These are phyloP conservation scores for Septoria linicola DNA, from an alignment of 2,329 filamentous ascomycete genomes.

Conservation along the genomic window DNA sequence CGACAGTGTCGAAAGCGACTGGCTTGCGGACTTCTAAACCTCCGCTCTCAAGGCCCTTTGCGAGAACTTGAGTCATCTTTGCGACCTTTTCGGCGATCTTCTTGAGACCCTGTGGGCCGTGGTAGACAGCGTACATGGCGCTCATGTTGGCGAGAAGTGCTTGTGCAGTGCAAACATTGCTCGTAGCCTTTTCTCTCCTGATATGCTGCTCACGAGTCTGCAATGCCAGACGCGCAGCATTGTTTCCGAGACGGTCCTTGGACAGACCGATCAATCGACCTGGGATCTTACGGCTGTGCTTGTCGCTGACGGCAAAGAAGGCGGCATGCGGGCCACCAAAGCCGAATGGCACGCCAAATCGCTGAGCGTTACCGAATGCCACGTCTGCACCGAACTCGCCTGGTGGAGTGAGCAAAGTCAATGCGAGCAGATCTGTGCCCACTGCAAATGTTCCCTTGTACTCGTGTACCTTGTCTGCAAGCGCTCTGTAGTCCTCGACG, in stretches of 20 bases:
- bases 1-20: conserved; percentile 73
- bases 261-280: conserved; percentile 87
- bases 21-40: conserved; percentile 49
- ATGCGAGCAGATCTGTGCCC: conserved; percentile 82
- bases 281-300: conserved; percentile 91
- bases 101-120: conserved; percentile 80
- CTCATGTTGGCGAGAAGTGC: conserved; percentile 94
- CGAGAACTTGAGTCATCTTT: conserved; percentile 66
- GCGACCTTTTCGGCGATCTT: conserved; percentile 78
- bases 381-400: conserved; percentile 95
- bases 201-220: conserved; percentile 97
- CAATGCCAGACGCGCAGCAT: conserved; percentile 77
- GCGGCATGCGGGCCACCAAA: conserved; percentile 94
- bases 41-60: conserved; percentile 50
- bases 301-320: conserved; percentile 89
- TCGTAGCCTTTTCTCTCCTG: conserved; percentile 91
- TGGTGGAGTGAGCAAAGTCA: conserved; percentile 84
- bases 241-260: conserved; percentile 81
- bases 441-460: conserved; percentile 78
- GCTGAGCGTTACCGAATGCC: conserved; percentile 87
- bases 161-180: conserved; percentile 95
- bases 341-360: conserved; percentile 87
- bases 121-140: conserved; percentile 90
- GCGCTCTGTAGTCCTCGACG: conserved; percentile 68
- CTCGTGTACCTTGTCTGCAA: conserved; percentile 76